These are phyloP conservation scores for Ogataea wickerhamii DNA, from an alignment of 805 yeast species.

Conservation along the genomic window DNA sequence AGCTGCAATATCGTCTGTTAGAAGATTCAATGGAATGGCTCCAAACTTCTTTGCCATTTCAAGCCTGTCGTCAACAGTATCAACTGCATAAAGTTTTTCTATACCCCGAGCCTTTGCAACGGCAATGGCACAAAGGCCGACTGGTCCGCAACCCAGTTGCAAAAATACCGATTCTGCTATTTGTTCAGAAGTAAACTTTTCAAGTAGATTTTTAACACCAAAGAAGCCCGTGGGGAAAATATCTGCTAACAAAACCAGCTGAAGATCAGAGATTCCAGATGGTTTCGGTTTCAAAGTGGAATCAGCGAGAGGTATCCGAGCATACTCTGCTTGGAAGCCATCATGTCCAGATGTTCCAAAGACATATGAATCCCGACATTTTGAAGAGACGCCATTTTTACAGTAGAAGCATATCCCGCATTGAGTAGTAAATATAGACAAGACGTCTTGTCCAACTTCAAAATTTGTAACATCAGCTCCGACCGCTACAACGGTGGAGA, in stretches of 20 bases:
- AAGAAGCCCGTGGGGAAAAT: constrained; percentile 63
- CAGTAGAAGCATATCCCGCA: constrained; percentile 63
- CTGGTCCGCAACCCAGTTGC: constrained; percentile 61
- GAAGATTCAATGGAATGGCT: constrained; percentile 45
- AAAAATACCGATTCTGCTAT: constrained; percentile 35
- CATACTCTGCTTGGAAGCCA: constrained; percentile 64
- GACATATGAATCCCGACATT: constrained; percentile 42
- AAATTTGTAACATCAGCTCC: constrained; percentile 36
- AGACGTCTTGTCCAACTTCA: constrained; percentile 43
- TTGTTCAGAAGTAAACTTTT: constrained; percentile 21
- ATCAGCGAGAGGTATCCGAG: constrained; percentile 55
- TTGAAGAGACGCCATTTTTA: constrained; percentile 40
- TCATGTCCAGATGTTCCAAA: constrained; percentile 56
- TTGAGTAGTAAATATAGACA: constrained; percentile 50
- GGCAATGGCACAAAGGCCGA: constrained; percentile 50
- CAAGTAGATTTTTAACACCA: constrained; percentile 28
- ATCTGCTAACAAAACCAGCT: constrained; percentile 57
- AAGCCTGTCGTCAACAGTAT: constrained; percentile 45
- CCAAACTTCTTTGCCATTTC: constrained; percentile 38
- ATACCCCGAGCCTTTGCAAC: constrained; percentile 44
- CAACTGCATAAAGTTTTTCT: constrained; percentile 43
- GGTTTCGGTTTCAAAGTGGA: constrained; percentile 47
- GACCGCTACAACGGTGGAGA: constrained; percentile 40
- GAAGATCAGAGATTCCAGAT: constrained; percentile 37
- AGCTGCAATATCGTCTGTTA: constrained; percentile 36